Base-by-base conservation (phyloP, 2,329 filamentous ascomycete genomes). In the Lomentospora prolificans region DNA sequence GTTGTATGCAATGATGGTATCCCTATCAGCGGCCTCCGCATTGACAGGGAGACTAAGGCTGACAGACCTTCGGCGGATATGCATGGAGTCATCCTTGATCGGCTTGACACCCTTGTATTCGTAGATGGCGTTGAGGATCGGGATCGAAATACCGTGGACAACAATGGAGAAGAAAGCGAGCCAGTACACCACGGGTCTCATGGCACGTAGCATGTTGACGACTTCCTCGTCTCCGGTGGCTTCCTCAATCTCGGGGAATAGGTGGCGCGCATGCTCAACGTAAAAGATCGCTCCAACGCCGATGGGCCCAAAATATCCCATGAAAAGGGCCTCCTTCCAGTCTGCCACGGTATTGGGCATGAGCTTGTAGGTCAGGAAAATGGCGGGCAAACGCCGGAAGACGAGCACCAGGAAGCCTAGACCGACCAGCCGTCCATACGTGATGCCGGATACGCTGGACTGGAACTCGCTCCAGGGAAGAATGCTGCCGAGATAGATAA, bases 231-330 rank as follows among this genome's bases (percentile, higher is more conserved):
- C 70, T 3, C 65, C 68, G 2, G 67, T 55, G 30, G 63, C 66
- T 4, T 67, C 57, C n/a, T 41, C 36, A 5, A 41, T 7, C n/a
- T 41, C 17, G 0, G 72, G 72, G 56, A 75, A 73, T 3, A 77
- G 61, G 8, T 75, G 65, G 7, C 67, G 66, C 2, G 71, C 69
- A 57, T 76, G 73, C 59, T 76, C 70, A 12, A 90, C 75, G 66
- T 91, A 90, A 66, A 90, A 90, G 25, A 89, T 77, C 0, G 87
- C 86, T 17, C 83, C 85, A 7, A 89, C 86, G 2, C 87, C 87
- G 50, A 90, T 89, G 0, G 87, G 87, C 0, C 87, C 87, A 61
- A 91, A 90, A 57, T 82, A 82, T 0, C 80, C 80, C 77, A 82
- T 79, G 57, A 84, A 83, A 0, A 83, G 61, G 0, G 79, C 80